phyloP scores from a whole-genome alignment of 495 filamentous ascomycete species.

The Penicillium lividum region DNA sequence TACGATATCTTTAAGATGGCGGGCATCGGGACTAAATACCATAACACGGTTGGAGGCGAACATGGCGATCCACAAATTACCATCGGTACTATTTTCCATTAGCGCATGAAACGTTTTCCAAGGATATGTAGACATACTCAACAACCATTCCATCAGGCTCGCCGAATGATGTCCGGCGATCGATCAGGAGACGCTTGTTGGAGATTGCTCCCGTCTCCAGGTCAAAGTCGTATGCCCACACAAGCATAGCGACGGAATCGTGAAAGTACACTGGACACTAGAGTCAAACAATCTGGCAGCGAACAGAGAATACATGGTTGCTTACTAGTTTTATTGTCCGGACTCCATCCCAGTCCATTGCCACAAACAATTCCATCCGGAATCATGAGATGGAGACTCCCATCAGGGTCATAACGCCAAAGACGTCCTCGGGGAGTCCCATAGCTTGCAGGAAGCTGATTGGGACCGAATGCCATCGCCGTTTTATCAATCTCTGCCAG shows the following conservation, averaged over 20 bases:
- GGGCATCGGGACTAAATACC: not conserved
- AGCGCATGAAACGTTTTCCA: not conserved
- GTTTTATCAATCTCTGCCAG: constrained; percentile 1
- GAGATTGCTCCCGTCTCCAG: not conserved
- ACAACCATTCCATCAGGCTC: constrained; percentile 4
- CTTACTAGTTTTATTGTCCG: constrained; percentile 2
- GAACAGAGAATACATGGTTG: too few species aligned
- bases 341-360: constrained; percentile 1
- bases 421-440: not conserved
- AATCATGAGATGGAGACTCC: not conserved
- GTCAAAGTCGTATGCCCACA: not conserved
- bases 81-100: not conserved
- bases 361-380: not conserved
- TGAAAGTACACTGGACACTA: not conserved
- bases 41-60: constrained; percentile 1
- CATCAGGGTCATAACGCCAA: constrained; percentile 62
- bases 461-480: constrained; percentile 7
- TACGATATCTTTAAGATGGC: constrained; percentile 5
- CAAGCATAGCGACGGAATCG: not conserved
- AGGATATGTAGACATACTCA: not conserved
- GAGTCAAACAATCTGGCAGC: not conserved
- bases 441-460: constrained; percentile 1
- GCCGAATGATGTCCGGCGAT: not conserved
- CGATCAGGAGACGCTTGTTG: not conserved
- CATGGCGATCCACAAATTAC: constrained; percentile 2